Evolutionary conservation across 2,329 filamentous ascomycete genomes (phyloP).

Genomic region (Arthrobotrys musiformis): DNA sequence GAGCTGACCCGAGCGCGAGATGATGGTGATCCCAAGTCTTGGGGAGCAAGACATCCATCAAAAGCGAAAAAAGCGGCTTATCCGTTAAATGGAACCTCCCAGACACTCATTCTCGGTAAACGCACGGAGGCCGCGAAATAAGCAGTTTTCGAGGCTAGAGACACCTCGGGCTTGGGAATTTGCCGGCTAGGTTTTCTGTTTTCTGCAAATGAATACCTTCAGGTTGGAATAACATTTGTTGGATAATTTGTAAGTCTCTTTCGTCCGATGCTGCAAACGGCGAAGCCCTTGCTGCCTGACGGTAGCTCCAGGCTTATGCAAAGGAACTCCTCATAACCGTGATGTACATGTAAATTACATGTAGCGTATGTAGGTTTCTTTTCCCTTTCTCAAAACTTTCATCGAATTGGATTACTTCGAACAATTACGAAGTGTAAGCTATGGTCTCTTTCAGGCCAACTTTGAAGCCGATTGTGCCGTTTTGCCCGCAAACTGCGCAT

Average conservation of each 20-base stretch:
- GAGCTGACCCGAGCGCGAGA: slow-evolving; percentile 40
- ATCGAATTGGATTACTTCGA: slow-evolving; percentile 27
- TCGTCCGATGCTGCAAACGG: slow-evolving; percentile 39
- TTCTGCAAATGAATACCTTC: slow-evolving; percentile 13
- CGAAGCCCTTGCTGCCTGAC: slow-evolving; percentile 33
- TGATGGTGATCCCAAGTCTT: slow-evolving; percentile 6
- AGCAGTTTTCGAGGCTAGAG: no score
- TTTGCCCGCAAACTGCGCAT: slow-evolving; percentile 24
- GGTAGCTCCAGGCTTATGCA: slow-evolving; percentile 13
- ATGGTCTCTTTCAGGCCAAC: not conserved
- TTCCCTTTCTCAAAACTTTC: slow-evolving; percentile 17
- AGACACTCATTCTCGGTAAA: slow-evolving; percentile 53
- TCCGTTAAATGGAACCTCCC: slow-evolving; percentile 45
- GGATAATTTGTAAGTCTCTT: not conserved
- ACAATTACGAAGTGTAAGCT: not conserved
- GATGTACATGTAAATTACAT: not conserved
- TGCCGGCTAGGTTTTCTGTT: slow-evolving; percentile 23
- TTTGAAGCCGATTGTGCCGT: slow-evolving; percentile 23
- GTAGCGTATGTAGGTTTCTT: not conserved
- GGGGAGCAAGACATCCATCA: slow-evolving; percentile 39
- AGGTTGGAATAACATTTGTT: slow-evolving; percentile 1
- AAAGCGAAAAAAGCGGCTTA: slow-evolving; percentile 55
- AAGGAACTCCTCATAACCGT: slow-evolving; percentile 16
- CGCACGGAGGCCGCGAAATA: slow-evolving; percentile 49
- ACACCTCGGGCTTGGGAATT: slow-evolving; percentile 21